These are phyloP conservation scores for Tetracladium maxilliforme DNA, from an alignment of 2,329 filamentous ascomycete species.

Conservation along the genomic window DNA sequence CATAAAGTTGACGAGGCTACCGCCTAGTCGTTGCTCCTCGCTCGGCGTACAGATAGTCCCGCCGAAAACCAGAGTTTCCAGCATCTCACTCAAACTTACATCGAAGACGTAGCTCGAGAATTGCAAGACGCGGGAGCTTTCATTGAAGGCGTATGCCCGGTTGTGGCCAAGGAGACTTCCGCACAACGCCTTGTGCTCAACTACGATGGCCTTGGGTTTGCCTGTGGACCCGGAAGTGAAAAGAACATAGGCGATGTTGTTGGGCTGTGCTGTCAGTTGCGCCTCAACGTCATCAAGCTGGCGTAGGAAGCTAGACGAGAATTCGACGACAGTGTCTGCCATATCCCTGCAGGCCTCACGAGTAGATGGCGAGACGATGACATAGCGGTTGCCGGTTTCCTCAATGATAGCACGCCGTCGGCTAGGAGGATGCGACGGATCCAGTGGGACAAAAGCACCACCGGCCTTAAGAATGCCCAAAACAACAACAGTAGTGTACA, in stretches of 20 bases:
- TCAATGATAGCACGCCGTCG: not conserved
- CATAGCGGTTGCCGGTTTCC: no score
- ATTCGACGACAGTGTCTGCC: not conserved
- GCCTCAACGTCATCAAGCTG: no score
- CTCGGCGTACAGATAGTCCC: constrained; percentile 23
- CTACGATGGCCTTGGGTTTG: constrained; percentile 6
- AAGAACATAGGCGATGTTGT: not conserved
- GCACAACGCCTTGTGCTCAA: constrained; percentile 4
- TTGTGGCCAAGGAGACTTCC: constrained; percentile 3
- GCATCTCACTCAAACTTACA: constrained; percentile 19
- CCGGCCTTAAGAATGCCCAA: constrained; percentile 19
- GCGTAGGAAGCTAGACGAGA: not conserved
- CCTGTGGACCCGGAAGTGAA: constrained; percentile 9
- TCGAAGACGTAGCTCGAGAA: constrained; percentile 20
- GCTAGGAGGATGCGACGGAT: constrained; percentile 13
- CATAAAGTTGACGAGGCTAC: constrained; percentile 16
- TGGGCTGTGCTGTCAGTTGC: not conserved
- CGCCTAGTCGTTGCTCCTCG: constrained; percentile 19
- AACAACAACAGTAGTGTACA: no score
- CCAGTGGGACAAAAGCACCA: constrained; percentile 20
- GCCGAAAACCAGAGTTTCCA: constrained; percentile 18
- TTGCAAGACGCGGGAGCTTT: constrained; percentile 3
- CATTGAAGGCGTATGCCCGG: no score
- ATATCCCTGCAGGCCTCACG: no score
- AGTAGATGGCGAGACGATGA: no score